Conservation (phyloP, 129 eudicot genomes). For the Erigeron canadensis region DNA sequence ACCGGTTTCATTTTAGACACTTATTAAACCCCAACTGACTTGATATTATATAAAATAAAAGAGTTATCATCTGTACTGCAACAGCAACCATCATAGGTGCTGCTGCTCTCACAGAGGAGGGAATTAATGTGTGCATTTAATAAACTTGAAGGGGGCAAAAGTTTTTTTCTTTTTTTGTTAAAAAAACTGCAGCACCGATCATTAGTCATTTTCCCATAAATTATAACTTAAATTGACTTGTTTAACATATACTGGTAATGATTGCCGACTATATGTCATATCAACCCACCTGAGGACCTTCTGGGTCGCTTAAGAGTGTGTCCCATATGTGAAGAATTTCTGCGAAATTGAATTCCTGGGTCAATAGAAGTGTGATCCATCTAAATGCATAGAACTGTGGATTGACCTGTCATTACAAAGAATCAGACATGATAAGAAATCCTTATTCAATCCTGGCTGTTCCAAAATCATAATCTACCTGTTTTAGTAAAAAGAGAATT, state of each 20-base stretch:
- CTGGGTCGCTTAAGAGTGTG: slow-evolving; percentile 92
- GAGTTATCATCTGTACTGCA: too few relatives aligned
- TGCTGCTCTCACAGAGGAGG: too few relatives aligned
- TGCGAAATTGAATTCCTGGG: slow-evolving; percentile 89
- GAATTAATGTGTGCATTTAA: too few relatives aligned
- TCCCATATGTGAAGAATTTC: slow-evolving; percentile 93
- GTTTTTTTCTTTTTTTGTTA: too few relatives aligned
- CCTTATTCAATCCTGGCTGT: neutral
- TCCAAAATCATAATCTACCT: neutral
- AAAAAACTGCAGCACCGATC: too few relatives aligned
- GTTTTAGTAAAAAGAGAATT: slow-evolving; percentile 3
- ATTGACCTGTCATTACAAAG: slow-evolving; percentile 65
- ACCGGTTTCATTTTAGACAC: neutral
- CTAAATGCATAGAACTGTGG: slow-evolving; percentile 98
- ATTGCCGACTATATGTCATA: neutral
- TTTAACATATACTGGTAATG: neutral
- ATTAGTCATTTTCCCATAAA: too few relatives aligned
- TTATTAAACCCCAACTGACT: neutral
- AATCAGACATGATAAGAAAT: slow-evolving; percentile 15
- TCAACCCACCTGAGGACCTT: slow-evolving; percentile 87
- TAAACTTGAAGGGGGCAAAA: too few relatives aligned
- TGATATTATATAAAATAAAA: too few relatives aligned
- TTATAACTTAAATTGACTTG: neutral
- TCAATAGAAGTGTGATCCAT: slow-evolving; percentile 96
- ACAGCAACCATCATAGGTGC: too few relatives aligned